Percentiles rank a stretch among this genome's conserved stretches.
Conservation (phyloP, 192 early-diverging fungal genomes). For the Chytriomyces sp. region DNA sequence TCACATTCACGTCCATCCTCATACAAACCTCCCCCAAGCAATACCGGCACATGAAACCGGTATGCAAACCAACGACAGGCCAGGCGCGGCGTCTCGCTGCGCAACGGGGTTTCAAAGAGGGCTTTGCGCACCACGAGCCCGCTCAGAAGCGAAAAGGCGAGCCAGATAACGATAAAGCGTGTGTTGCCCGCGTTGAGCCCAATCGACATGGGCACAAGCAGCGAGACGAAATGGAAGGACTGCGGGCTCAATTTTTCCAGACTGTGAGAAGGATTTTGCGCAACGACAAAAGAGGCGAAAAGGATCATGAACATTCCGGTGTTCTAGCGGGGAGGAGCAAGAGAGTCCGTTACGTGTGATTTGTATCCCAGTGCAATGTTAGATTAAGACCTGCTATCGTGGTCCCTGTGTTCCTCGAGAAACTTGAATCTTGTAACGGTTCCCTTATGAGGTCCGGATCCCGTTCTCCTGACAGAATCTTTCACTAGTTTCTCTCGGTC, state of each 20-base stretch:
- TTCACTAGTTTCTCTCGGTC: slow-evolving; percentile 14
- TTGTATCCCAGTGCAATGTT: not conserved
- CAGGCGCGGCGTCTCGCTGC: slow-evolving; percentile 45
- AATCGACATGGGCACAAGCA: slow-evolving; percentile 48
- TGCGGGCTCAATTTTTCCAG: slow-evolving; percentile 48
- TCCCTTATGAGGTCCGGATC: not conserved
- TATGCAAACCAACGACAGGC: slow-evolving; percentile 55
- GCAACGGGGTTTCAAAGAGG: slow-evolving; percentile 43
- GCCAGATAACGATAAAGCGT: slow-evolving; percentile 46
- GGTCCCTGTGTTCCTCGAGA: slow-evolving; percentile 20
- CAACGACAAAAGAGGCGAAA: slow-evolving; percentile 42
- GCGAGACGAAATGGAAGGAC: slow-evolving; percentile 47
- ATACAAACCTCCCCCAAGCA: slow-evolving; percentile 44
- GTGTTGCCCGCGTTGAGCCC: slow-evolving; percentile 42
- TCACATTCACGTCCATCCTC: too few relatives aligned
- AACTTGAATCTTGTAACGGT: slow-evolving; percentile 29
- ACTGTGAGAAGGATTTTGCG: slow-evolving; percentile 47
- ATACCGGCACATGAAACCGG: slow-evolving; percentile 43
- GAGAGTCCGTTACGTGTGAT: not conserved
- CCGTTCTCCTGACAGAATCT: slow-evolving; percentile 8
- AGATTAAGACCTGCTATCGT: slow-evolving; percentile 6
- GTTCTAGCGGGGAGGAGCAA: slow-evolving; percentile 36
- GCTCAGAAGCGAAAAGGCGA: slow-evolving; percentile 42
- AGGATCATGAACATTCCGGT: slow-evolving; percentile 54
- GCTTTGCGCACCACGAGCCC: slow-evolving; percentile 40